A percentile compares a stretch with the other conserved stretches of the same genome.
These are phyloP conservation scores for Leishmania tarentolae DNA, from an alignment of 208 protist species.

Conservation along the genomic window DNA sequence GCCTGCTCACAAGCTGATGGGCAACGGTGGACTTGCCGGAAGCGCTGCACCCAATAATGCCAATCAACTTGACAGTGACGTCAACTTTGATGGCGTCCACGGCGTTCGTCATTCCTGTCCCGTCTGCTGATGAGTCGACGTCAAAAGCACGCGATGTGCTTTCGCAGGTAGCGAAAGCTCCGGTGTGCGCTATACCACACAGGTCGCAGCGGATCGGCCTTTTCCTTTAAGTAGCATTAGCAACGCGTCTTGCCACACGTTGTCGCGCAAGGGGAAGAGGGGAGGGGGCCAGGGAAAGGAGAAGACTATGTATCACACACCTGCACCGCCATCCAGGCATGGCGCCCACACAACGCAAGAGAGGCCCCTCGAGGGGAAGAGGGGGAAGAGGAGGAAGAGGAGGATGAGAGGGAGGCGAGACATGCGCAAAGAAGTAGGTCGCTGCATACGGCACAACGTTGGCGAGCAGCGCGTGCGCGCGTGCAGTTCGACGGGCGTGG, in stretches of 20 bases:
- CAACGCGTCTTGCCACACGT: neutral
- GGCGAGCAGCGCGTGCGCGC: neutral
- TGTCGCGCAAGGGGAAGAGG: neutral
- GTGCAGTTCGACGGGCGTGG: neutral
- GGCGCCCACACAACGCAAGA: neutral
- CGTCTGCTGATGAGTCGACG: neutral
- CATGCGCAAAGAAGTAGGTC: too few relatives aligned
- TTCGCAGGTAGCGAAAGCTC: neutral
- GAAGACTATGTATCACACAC: neutral
- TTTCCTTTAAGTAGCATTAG: neutral
- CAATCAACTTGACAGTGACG: conserved; percentile 27
- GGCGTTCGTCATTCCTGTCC: neutral
- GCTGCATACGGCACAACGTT: neutral
- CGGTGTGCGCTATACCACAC: neutral
- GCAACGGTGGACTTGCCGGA: conserved; percentile 60
- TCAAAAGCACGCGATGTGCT: neutral
- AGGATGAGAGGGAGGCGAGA: neutral
- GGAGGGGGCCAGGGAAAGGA: too few relatives aligned
- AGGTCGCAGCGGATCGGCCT: neutral
- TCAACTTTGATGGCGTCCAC: neutral
- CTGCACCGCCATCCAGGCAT: neutral
- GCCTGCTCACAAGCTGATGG: conserved; percentile 31
- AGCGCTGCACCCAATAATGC: conserved; percentile 57
- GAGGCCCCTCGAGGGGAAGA: neutral
- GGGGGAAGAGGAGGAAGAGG: neutral